Evolutionary conservation across 306 rosid genomes (phyloP), one percentile per base, ranked within the genome.

Genomic region (Pueraria montana): DNA sequence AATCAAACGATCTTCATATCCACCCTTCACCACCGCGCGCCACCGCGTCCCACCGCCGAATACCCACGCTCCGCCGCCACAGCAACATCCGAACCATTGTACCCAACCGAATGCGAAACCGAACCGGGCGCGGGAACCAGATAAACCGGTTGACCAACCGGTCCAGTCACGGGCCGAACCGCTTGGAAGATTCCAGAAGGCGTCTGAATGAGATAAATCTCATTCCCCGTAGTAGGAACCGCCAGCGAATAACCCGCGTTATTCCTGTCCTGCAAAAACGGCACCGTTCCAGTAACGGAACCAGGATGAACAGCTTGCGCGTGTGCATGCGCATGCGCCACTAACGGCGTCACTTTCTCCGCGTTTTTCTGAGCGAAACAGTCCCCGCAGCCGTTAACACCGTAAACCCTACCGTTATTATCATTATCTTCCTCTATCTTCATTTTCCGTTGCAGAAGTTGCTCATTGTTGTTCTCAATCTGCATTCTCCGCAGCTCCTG

Each of bases 111-210:
- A 40, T 38, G 11, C 43, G 40, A 36, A n/a, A 65, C 36, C 2
- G 89, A 32, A 18, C 61, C 69, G 11, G 86, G 86, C 8, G 86
- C 38, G 43, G 30, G 78, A 59, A 80, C 26, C 0, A 83, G 50
- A 71, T 83, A 83, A 61, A 83, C 69, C 62, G 86, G 83, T 30
- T 72, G 97, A 50, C 93, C 90, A 0, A 86, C 80, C 0, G 92
- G 92, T 61, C 92, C 89, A 1, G 84, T 82, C 20, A 84, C 74
- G 9, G 90, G 91, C 62, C 90, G 85, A 11, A 90, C 70, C 1
- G 97, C 93, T 67, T 95, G 98, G 55, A 80, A 90, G 1, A 91
- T 53, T 6, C 95, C 97, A 0, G 85, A 69, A 1, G 89, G 89
- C 0, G 95, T 90, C 23, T 83, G 87, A 62, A 95, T 78, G 71